Base-by-base conservation (phyloP, 1,139 yeast genomes). In the Starmera stellimalicola region DNA sequence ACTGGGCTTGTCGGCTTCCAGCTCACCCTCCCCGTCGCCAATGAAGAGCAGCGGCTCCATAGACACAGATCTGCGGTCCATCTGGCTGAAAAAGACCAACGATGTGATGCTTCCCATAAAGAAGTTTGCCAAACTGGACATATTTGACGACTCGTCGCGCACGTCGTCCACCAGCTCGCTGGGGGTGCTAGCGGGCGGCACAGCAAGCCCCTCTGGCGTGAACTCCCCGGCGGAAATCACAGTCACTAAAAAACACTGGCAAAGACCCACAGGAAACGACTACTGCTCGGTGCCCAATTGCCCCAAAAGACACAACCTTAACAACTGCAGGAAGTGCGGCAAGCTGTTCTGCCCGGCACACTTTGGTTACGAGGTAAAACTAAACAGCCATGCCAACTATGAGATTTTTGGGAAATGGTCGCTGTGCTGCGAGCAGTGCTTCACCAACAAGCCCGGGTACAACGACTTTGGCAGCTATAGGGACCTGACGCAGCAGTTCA, bases 241-340 rank as follows among this genome's bases (percentile, higher is more conserved):
- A 18, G 64, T 77, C 2, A 63, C 74, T 0, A 58, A 76, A 31
- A 47, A 60, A 6, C 94, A 83, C 52, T 83, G 93, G 93, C 68
- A 68, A 39, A 68, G 63, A 30, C 74, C 76, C 5, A 35, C 56
- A 0, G 57, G 61, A 0, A 39, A 54, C 15, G 59, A 56, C 12
- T 39, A 36, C 2, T 73, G 79, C 37, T 45, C 57, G 2, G 48
- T 58, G 18, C 36, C 39, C 1, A 42, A 47, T 2, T 79, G 85
- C 46, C 34, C 41, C 1, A 62, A 55, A 30, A 22, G 12, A 22
- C 25, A 22, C 14, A 45, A 41, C 5, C 51, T 77, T 18, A 67
- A 59, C 33, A 77, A 78, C 48, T 79, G 88, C 51, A 57, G 81
- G 16, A 69, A 62, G 43, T 87, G 96, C 58, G 95, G 95, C 0